Base-by-base conservation (phyloP, 257 asterid genomes). In the Forsythia viridissima region DNA sequence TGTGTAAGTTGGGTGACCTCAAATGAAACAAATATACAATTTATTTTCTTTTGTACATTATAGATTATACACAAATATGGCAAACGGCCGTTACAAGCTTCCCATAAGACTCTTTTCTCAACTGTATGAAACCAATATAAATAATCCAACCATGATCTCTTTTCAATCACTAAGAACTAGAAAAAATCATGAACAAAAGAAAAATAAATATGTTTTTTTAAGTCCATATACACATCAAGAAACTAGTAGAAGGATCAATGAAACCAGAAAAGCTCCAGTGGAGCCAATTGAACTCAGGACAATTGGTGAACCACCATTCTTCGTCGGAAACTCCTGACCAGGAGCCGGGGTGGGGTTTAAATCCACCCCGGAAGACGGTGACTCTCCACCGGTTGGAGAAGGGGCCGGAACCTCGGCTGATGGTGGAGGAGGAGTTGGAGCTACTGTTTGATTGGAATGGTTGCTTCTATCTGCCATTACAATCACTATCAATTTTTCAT, bases 401-500 rank as follows among this genome's bases (percentile, higher is more conserved):
- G 93, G 84, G 6, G 91, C 77, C 0, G 93, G 91, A 40, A 52
- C 76, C 76, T 78, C 84, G 4, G 82, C 85, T 5, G 88, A 43
- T 0, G 87, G 91, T 5, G 91, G 67, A 0, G 94, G 91, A 10
- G 94, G 48, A 1, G 92, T 71, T 39, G 91, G 18, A 3, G 71
- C 30, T 8, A 12, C 63, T 6, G 83, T 42, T 20, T 70, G 80
- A 10, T 72, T 70, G 42, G 85, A 65, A 3, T 2, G 79, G 1
- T 82, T 70, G 78, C 70, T 89, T 77, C 98, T 86, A 69, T 92
- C 91, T 4, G 95, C 97, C 97, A 94, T 48, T 73, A 94, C 97
- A 3, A 94, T 80, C 57, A 91, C 88, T 0, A 74, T 15, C 67
- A 94, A 4, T 83, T 92, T 94, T 57, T 94, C 90, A n/a, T 92